Evolutionary conservation across 768 basidiomycete genomes (phyloP).

Genomic region (Strobilomyces dryophilus): DNA sequence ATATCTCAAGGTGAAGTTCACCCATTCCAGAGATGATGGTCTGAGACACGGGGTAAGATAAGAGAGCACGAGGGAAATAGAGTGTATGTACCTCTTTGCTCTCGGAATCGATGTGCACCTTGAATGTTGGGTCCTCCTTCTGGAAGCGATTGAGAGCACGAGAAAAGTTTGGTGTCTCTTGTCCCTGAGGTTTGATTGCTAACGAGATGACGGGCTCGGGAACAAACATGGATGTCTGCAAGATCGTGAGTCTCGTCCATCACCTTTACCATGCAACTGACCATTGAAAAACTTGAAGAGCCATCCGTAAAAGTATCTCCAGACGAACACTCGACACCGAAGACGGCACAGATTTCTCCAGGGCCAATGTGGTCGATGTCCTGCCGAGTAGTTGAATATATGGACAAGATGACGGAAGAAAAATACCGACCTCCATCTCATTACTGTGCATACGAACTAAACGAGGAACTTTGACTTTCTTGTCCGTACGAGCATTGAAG

Average conservation of each 20-base stretch:
- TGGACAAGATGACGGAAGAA: background rate
- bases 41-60: slow-evolving; percentile 35
- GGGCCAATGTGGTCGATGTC: slow-evolving; percentile 92
- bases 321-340: slow-evolving; percentile 96
- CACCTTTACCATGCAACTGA: slow-evolving; percentile 31
- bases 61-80: background rate
- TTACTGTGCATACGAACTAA: slow-evolving; percentile 98
- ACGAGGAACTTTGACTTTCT: slow-evolving; percentile 94
- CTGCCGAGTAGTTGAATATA: slow-evolving; percentile 33
- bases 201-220: slow-evolving; percentile 98
- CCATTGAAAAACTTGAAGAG: slow-evolving; percentile 89
- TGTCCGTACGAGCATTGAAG: slow-evolving; percentile 90
- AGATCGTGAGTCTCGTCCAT: background rate
- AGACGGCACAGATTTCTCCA: slow-evolving; percentile 99
- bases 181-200: slow-evolving; percentile 85
- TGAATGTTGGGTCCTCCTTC: slow-evolving; percentile 98
- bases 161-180: slow-evolving; percentile 95
- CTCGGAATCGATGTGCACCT: slow-evolving; percentile 91
- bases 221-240: slow-evolving; percentile 94
- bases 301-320: slow-evolving; percentile 98
- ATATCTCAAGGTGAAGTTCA: slow-evolving; percentile 97
- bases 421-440: slow-evolving; percentile 85
- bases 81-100: slow-evolving; percentile 73
- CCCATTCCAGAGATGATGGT: slow-evolving; percentile 99
- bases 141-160: slow-evolving; percentile 96